Base-by-base conservation (phyloP, 495 filamentous ascomycete species). In the Astrocystis sublimbata region DNA sequence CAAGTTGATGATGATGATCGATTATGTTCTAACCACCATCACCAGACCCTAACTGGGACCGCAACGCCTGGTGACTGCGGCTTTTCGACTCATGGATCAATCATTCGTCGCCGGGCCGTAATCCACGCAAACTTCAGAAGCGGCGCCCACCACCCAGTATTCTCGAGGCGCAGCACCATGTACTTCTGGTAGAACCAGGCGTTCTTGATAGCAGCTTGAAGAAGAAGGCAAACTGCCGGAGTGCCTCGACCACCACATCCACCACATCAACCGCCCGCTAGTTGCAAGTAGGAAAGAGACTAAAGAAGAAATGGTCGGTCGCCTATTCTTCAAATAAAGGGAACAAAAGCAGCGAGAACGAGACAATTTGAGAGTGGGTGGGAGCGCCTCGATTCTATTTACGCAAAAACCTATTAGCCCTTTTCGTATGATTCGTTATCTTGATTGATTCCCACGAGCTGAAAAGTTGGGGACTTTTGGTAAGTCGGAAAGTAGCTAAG, bases 31-130 rank as follows among this genome's bases (percentile, higher is more conserved):
- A 21, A 52, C 47, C 23, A 30, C 31, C 23, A 41, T 49, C 43
- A 54, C 61, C 66, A 89, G 87, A 90, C 73, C 88, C 88, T 7
- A 89, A 89, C 74, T 91, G 88, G 88, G 88, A 91, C 73, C 80
- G 88, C 52, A 89, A 89, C 68, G 86, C 87, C n/a, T 91, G 88
- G 88, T 90, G 77, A 81, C 73, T 68, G 64, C 68, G 68, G 46
- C 68, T 71, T 28, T 71, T 66, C 64, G 69, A 63, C 65, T 75
- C 71, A 66, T 72, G 69, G 61, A 50, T 65, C 23, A 65, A 52
- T 50, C 50, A 58, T 23, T 61, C 67, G 42, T 62, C 71, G 41
- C 58, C 70, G 1, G 63, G 67, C 31, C 78, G 75, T 28, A 71
- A 58, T 50, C 77, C 79, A 50, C 74, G 76, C 56, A 83, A 81